Evolutionary conservation across 2,329 filamentous ascomycete species (phyloP), one percentile per base, ranked within the genome.

Genomic region (Bipolaris victoriae): DNA sequence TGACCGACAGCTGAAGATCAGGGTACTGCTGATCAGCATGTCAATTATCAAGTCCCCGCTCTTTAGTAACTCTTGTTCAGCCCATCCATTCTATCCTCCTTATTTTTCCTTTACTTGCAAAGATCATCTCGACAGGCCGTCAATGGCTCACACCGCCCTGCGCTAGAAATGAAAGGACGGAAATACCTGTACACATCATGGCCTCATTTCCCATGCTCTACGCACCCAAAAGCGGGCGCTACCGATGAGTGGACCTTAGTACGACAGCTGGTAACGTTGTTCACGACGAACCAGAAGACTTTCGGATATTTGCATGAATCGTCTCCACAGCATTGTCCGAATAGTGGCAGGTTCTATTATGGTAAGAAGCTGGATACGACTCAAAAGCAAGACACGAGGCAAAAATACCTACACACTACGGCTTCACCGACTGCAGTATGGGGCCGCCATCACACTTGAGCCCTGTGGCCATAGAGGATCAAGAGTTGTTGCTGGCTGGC

Each of bases 401-500:
- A 36, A 31, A 22, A 45, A 46, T 50, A 45, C 15, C 15, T 49
- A 11, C 7, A 26, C 37, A 37, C 52, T 40, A 50, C 58, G 51
- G 60, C 52, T 41, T 57, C 52, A 50, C 57, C 49, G 55, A 56
- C 58, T 45, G 50, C 53, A 36, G 51, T 41, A 49, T 26, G 45
- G 37, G 49, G 35, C 43, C 29, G 50, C 41, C 62, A 57, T 58
- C 52, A 61, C 65, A 65, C 55, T 52, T 60, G 26, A 41, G 61
- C 36, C 56, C 52, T 54, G 51, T 46, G 26, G 35, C 29, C 29
- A 11, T 58, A 41, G 50, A 50, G 39, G 55, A 39, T 37, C 52
- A 35, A 48, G 58, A 57, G 58, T 62, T 43, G 51, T 58, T 44
- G 49, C 50, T 58, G 36, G 55, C 48, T 47, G 41, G 22, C 36